Evolutionary conservation across 768 basidiomycete genomes (phyloP), one percentile per base, ranked within the genome.

Genomic region (Clathrus columnatus): DNA sequence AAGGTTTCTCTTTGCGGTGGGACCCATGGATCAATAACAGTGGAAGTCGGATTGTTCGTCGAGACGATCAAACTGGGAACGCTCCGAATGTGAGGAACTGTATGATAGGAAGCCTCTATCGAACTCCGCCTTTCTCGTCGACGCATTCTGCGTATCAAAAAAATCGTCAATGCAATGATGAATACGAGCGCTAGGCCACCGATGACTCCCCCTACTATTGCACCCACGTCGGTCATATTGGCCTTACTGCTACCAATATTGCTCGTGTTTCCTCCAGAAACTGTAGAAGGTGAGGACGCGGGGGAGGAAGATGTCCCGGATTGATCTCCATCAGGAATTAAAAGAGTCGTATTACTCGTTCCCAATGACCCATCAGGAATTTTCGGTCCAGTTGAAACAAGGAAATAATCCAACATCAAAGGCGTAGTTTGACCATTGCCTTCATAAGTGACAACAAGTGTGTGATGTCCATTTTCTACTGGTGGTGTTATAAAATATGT

Each of bases 401-500:
- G n/a, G n/a, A 36, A 36, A n/a, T 36, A 36, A n/a, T 36, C 36
- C 36, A 36, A n/a, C 36, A 36, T 36, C 36, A 36, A 36, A 36
- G 36, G 36, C n/a, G 36, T 36, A 2, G 36, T 36, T 11, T 36
- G 36, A 4, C 21, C 18, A 21, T 24, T 21, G 36, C 45, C 45
- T 14, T 43, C 24, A 26, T 44, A 43, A 5, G 51, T 53, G 27
- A 53, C 45, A 27, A 53, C 18, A 17, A 53, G 51, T 16, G 51
- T 53, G 20, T 53, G 51, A 26, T 14, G 36, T 1, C 51, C 51
- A 29, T 53, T 28, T 18, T 21, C 5, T n/a, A 53, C 41, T 18
- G 51, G 51, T 11, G 51, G 41, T 21, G 51, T 43, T 32, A 23
- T 17, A 41, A 24, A 53, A 17, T 43, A 53, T 7, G 42, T 53